These are phyloP conservation scores for Metschnikowia noctiluminum DNA, from an alignment of 805 yeast genomes.

Conservation along the genomic window DNA sequence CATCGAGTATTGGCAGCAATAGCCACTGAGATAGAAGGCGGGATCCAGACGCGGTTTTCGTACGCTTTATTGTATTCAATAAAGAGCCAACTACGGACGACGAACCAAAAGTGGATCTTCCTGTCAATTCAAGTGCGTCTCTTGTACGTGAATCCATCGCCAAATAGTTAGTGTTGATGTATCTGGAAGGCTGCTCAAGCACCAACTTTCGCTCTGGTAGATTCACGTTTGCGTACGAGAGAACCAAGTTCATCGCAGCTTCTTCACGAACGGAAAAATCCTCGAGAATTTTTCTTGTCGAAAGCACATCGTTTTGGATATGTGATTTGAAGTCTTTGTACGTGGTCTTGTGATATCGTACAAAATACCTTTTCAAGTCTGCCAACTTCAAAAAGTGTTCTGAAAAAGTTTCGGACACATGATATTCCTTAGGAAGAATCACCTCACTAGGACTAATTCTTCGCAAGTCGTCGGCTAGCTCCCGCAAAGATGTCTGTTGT, in stretches of 20 bases:
- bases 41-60: conserved; percentile 79
- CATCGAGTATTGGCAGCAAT: conserved; percentile 68
- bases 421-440: conserved; percentile 49
- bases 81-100: conserved; percentile 65
- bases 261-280: conserved; percentile 43
- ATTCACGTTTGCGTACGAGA: conserved; percentile 69
- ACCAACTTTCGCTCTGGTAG: conserved; percentile 64
- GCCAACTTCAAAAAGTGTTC: conserved; percentile 55
- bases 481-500: conserved; percentile 57
- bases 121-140: conserved; percentile 71
- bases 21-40: conserved; percentile 80
- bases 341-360: conserved; percentile 47
- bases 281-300: conserved; percentile 35
- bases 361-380: conserved; percentile 56
- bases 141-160: conserved; percentile 80
- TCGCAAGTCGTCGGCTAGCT: conserved; percentile 66
- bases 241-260: conserved; percentile 55
- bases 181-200: conserved; percentile 64
- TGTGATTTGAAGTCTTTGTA: conserved; percentile 31
- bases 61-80: conserved; percentile 63
- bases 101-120: conserved; percentile 43
- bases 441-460: conserved; percentile 83
- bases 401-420: conserved; percentile 39
- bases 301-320: conserved; percentile 33
- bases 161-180: conserved; percentile 51